These are phyloP conservation scores for Jatropha curcas DNA, from an alignment of 345 rosid species.

Conservation along the genomic window DNA sequence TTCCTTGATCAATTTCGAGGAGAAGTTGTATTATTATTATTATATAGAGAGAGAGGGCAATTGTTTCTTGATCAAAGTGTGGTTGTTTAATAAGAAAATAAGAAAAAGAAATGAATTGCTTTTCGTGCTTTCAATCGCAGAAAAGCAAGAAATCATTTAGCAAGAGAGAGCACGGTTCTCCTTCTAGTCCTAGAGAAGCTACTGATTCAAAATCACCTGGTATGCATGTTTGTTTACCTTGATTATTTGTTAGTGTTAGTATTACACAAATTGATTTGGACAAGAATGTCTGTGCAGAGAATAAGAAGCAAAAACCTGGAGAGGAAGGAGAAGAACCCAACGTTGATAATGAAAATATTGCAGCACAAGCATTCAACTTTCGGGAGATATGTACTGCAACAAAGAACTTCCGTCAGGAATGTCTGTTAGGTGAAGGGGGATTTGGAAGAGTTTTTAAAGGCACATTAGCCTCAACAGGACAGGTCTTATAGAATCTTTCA, in stretches of 20 bases:
- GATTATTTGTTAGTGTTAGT: too few relatives aligned
- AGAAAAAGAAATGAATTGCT: slow-evolving; percentile 27
- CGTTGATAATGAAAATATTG: background rate
- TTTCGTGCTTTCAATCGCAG: slow-evolving; percentile 27
- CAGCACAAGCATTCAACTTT: slow-evolving; percentile 25
- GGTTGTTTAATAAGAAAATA: background rate
- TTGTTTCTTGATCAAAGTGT: background rate
- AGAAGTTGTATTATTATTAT: too few relatives aligned
- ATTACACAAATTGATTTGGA: too few relatives aligned
- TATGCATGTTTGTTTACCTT: too few relatives aligned
- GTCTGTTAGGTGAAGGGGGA: slow-evolving; percentile 77
- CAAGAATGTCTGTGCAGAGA: slow-evolving; percentile 1
- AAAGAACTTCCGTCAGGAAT: slow-evolving; percentile 68
- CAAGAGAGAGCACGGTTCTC: slow-evolving; percentile 13
- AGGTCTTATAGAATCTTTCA: slow-evolving; percentile 38
- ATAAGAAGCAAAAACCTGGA: slow-evolving; percentile 16
- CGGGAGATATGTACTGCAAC: slow-evolving; percentile 78
- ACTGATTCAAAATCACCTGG: background rate
- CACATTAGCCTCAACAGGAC: slow-evolving; percentile 52
- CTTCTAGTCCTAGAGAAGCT: slow-evolving; percentile 5
- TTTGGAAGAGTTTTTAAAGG: slow-evolving; percentile 79
- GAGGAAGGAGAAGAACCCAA: background rate
- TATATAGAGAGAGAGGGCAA: too few relatives aligned
- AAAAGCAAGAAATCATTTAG: slow-evolving; percentile 17
- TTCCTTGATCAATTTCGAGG: too few relatives aligned